These are phyloP conservation scores for Chaetomium olivaceum DNA, from an alignment of 2,329 filamentous ascomycete genomes.

Conservation along the genomic window DNA sequence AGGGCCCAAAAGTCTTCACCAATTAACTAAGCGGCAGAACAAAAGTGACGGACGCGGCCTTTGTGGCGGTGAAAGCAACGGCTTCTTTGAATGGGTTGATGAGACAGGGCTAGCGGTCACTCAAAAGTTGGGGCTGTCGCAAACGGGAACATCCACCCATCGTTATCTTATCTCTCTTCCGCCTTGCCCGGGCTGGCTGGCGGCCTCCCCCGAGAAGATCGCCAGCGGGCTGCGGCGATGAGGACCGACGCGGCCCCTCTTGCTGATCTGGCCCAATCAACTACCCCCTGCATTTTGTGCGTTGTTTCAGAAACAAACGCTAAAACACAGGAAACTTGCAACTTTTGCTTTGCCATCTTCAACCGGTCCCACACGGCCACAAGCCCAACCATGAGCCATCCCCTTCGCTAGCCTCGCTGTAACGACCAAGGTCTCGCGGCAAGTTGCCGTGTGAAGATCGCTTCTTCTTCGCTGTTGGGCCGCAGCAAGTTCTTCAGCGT, in stretches of 20 bases:
- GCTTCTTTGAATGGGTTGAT: not conserved
- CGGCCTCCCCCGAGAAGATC: not conserved
- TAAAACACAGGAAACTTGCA: not conserved
- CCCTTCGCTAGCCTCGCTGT: not conserved
- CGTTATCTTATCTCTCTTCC: not conserved
- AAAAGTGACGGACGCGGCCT: not conserved
- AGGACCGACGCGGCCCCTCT: not conserved
- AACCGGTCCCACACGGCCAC: not conserved
- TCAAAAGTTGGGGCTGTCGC: not conserved
- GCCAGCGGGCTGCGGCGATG: not conserved
- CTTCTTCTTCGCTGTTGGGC: constrained; percentile 3
- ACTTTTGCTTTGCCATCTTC: constrained; percentile 13
- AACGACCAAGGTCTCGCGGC: not conserved
- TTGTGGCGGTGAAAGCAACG: not conserved
- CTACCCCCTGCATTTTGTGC: not conserved
- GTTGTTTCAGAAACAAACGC: constrained; percentile 14
- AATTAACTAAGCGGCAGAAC: not conserved
- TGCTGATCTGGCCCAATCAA: not conserved
- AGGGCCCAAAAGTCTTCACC: not conserved
- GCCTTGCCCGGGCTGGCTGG: not conserved
- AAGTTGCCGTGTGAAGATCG: constrained; percentile 8
- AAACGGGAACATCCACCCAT: not conserved
- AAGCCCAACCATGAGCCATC: not conserved
- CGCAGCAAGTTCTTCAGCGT: not conserved
- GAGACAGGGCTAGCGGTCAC: not conserved